These are phyloP conservation scores for Venturia aucupariae DNA, from an alignment of 2,329 filamentous ascomycete genomes.

Conservation along the genomic window DNA sequence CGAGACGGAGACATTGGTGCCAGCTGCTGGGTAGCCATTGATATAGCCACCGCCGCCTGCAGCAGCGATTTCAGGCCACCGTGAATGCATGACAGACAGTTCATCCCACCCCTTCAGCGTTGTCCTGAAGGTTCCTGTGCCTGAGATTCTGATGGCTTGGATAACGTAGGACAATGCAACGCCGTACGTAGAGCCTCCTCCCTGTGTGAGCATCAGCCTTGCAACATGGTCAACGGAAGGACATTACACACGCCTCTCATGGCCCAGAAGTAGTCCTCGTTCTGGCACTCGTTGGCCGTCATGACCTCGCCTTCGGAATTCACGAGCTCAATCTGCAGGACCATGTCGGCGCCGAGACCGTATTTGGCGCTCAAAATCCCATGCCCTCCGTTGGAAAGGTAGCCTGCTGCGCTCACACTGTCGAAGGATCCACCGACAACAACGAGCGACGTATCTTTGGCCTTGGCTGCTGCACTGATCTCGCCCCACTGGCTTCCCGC, in stretches of 20 bases:
- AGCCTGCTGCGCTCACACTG: slow-evolving; percentile 9
- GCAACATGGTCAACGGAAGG: neutral
- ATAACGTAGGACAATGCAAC: slow-evolving; percentile 9
- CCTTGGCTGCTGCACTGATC: neutral
- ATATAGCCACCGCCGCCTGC: slow-evolving; percentile 2
- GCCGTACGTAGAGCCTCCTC: slow-evolving; percentile 14
- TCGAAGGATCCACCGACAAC: neutral
- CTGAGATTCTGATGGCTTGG: neutral
- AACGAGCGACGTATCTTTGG: neutral
- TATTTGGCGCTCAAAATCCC: slow-evolving; percentile 24
- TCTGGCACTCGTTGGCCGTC: slow-evolving; percentile 26
- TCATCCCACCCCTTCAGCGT: slow-evolving; percentile 5
- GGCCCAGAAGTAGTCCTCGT: slow-evolving; percentile 7
- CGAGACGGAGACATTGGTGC: neutral
- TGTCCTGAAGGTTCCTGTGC: neutral
- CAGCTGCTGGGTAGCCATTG: neutral
- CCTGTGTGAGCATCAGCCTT: neutral
- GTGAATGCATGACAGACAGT: neutral
- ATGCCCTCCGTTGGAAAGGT: slow-evolving; percentile 24
- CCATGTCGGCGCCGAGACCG: slow-evolving; percentile 22
- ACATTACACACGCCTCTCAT: slow-evolving; percentile 10
- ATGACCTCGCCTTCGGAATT: slow-evolving; percentile 29
- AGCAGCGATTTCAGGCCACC: slow-evolving; percentile 1
- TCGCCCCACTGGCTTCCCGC: slow-evolving; percentile 10
- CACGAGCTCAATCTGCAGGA: slow-evolving; percentile 29